These are phyloP conservation scores for Pyrenula massariospora DNA, from an alignment of 495 filamentous ascomycete species.

Conservation along the genomic window DNA sequence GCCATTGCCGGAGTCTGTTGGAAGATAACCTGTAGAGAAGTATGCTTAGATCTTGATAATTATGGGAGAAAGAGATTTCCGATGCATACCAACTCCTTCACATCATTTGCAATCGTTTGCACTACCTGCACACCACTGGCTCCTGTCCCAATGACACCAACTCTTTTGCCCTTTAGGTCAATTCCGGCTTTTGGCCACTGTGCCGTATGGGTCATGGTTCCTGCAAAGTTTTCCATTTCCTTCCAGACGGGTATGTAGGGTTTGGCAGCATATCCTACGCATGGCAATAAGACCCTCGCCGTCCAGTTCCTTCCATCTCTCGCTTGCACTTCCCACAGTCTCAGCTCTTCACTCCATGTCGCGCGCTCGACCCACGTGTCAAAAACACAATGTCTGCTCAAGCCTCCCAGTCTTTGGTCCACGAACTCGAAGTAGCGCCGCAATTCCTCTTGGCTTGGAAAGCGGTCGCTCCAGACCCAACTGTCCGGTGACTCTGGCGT, in stretches of 20 bases:
- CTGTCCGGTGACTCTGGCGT: constrained; percentile 33
- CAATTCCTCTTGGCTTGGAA: constrained; percentile 36
- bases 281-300: constrained; percentile 35
- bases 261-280: constrained; percentile 20
- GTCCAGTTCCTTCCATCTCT: constrained; percentile 29
- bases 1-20: constrained; percentile 43
- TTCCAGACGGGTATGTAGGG: constrained; percentile 32
- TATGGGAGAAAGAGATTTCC: neutral
- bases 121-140: constrained; percentile 45
- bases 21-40: constrained; percentile 11
- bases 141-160: constrained; percentile 49
- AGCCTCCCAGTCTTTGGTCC: constrained; percentile 27
- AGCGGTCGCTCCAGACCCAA: constrained; percentile 38
- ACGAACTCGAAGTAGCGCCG: constrained; percentile 44
- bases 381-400: constrained; percentile 41
- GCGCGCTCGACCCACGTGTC: constrained; percentile 17
- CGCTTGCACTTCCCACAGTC: constrained; percentile 33
- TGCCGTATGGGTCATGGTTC: constrained; percentile 41
- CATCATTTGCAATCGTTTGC: constrained; percentile 19
- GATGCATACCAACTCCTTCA: neutral
- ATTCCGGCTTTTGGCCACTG: constrained; percentile 44
- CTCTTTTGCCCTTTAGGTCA: constrained; percentile 33
- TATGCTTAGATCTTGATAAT: neutral
- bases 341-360: neutral
- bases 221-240: constrained; percentile 42